phyloP scores from a whole-genome alignment of 805 yeast genomes.

The Ogataea populi-albae region DNA sequence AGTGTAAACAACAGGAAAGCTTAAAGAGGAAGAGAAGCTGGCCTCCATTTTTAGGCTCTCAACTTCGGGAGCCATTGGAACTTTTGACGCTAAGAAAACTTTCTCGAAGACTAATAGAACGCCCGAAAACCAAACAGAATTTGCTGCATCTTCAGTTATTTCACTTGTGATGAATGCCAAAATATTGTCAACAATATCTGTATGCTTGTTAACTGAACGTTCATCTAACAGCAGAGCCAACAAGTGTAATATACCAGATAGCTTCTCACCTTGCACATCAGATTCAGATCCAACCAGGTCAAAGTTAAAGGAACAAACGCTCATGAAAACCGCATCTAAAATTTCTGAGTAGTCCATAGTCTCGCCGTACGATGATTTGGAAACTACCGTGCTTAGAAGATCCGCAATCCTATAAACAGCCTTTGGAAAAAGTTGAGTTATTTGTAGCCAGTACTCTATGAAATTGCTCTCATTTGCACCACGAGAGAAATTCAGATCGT shows the following conservation, averaged over 20 bases:
- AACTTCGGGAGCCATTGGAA: slow-evolving; percentile 50
- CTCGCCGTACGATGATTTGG: slow-evolving; percentile 32
- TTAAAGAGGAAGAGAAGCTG: slow-evolving; percentile 14
- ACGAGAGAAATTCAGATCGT: slow-evolving; percentile 40
- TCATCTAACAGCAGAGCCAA: slow-evolving; percentile 43
- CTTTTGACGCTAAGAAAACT: slow-evolving; percentile 46
- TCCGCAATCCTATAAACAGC: slow-evolving; percentile 36
- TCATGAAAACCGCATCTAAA: slow-evolving; percentile 36
- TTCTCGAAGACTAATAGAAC: slow-evolving; percentile 56
- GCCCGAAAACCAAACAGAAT: slow-evolving; percentile 57
- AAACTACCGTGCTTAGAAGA: slow-evolving; percentile 36
- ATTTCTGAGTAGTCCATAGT: slow-evolving; percentile 35
- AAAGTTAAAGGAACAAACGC: slow-evolving; percentile 35
- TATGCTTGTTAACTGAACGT: slow-evolving; percentile 35
- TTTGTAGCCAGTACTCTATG: slow-evolving; percentile 40
- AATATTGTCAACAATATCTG: slow-evolving; percentile 36
- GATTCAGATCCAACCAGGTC: slow-evolving; percentile 12
- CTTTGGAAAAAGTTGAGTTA: slow-evolving; percentile 44
- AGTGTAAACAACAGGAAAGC: slow-evolving; percentile 18
- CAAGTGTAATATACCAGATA: slow-evolving; percentile 42
- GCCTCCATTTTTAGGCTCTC: slow-evolving; percentile 28
- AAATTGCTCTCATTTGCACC: slow-evolving; percentile 36
- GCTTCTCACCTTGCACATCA: slow-evolving; percentile 20
- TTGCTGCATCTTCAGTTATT: slow-evolving; percentile 36
- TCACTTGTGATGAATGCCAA: slow-evolving; percentile 35